A percentile compares a stretch with the other conserved stretches of the same genome.
Evolutionary conservation across 2,329 filamentous ascomycete species (phyloP).

Genomic region (Talaromyces sp.): DNA sequence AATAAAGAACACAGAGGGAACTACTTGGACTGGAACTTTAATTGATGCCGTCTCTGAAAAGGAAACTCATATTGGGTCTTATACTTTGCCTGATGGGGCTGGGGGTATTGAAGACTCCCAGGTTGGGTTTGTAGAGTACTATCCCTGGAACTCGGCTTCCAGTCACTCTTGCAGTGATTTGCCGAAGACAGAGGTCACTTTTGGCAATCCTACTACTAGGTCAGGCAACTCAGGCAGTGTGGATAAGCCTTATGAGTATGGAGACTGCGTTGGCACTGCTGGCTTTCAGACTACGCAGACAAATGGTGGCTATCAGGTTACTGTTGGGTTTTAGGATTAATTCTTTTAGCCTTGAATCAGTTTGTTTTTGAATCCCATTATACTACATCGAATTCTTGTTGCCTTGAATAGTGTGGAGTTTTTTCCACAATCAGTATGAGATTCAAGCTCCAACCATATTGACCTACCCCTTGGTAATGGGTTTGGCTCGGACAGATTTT

Average conservation of each 20-base stretch:
- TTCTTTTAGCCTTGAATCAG: too few species aligned
- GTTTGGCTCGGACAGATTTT: too few species aligned
- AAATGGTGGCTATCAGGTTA: conserved; percentile 14
- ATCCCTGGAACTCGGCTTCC: conserved; percentile 23
- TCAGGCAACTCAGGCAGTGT: conserved; percentile 13
- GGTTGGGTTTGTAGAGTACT: conserved; percentile 36
- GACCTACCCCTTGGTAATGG: too few species aligned
- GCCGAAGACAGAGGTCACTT: conserved; percentile 24
- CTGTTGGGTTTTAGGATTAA: conserved; percentile 27
- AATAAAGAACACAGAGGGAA: conserved; percentile 27
- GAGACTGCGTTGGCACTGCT: conserved; percentile 31
- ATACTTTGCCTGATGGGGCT: conserved; percentile 26
- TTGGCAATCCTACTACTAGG: conserved; percentile 22
- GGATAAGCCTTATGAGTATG: conserved; percentile 30
- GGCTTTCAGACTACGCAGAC: conserved; percentile 19
- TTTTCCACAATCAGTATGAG: not conserved
- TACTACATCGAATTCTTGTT: not conserved
- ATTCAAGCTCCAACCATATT: too few species aligned
- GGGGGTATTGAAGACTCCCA: conserved; percentile 26
- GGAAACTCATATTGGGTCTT: conserved; percentile 29
- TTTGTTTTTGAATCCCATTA: not conserved
- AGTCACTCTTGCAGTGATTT: conserved; percentile 20
- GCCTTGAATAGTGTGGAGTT: not conserved
- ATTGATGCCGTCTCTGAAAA: conserved; percentile 24
- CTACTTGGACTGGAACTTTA: conserved; percentile 33